Percentiles rank a stretch among this genome's conserved stretches.
Conservation (phyloP, 2,329 filamentous ascomycete genomes). For the Lanzia echinophila region DNA sequence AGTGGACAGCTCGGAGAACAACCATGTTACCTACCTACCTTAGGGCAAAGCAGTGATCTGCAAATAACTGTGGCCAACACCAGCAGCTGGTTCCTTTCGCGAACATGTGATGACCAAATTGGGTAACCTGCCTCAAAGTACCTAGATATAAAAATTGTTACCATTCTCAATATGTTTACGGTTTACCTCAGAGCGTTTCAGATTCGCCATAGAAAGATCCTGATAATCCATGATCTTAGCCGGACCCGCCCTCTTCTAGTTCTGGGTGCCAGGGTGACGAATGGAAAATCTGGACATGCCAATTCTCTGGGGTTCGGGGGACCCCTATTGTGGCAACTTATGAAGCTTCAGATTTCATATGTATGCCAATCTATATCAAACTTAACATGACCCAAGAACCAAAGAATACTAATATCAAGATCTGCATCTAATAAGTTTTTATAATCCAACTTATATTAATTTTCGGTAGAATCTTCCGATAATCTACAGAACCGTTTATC, state of each 20-base stretch:
- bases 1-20: slow-evolving; percentile 3
- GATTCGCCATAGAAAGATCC: neutral
- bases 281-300: neutral
- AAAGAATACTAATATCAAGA: neutral
- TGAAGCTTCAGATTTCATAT: neutral
- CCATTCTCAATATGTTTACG: neutral
- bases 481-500: slow-evolving; percentile 1
- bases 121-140: neutral
- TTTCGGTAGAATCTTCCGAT: slow-evolving; percentile 3
- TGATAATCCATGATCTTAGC: neutral
- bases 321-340: neutral
- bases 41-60: slow-evolving; percentile 6
- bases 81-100: neutral
- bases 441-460: neutral
- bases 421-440: neutral
- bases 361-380: neutral
- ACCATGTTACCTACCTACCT: neutral
- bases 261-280: neutral
- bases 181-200: neutral
- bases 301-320: neutral
- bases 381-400: neutral
- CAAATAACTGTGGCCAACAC: neutral
- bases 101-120: slow-evolving; percentile 3
- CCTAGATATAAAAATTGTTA: neutral
- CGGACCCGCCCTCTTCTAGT: neutral